Base-by-base conservation (phyloP, 2,329 filamentous ascomycete genomes). In the Arthrinium phaeospermum region DNA sequence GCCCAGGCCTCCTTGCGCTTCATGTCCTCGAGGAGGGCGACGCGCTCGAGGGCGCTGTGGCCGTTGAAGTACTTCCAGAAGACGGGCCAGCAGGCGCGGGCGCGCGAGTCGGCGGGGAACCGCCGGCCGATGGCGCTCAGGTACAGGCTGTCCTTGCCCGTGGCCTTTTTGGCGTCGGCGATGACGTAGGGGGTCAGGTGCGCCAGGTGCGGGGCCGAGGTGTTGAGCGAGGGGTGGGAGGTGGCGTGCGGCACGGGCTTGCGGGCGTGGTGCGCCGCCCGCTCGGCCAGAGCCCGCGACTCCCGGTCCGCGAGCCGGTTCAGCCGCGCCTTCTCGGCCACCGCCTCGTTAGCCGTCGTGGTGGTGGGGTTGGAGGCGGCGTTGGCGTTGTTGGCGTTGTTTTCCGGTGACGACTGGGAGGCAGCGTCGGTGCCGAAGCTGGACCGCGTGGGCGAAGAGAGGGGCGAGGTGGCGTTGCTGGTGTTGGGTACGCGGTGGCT, bases 11-110 rank as follows among this genome's bases (percentile, higher is more conserved):
- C 92, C 83, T 96, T 97, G 72, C 94, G 87, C 85, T 96, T 97
- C 84, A 97, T 88, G 7, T 93, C 93, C 83, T 98, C 94, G 72
- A 92, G 89, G n/a, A 96, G 85, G 1, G 93, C 90, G 75, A 99
- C 93, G 77, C 95, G 91, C 83, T 99, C 96, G 73, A 98, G 86
- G 2, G 95, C 92, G 79, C 93, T 91, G 72, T 88, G 89, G 0
- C 96, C 96, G 80, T 98, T 95, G 77, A 98, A 94, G 81, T 98
- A 96, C 81, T 93, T 94, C 77, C 92, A 88, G 77, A 98, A 91
- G 64, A 88, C 85, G 2, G 90, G 89, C 93, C 95, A 97, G 68
- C 89, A 88, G 72, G 90, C 88, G 57, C 89, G 86, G 19, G 93
- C 82, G 72, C 91, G 89, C 22, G 85, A 84, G 74, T 91, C 75